Conservation (phyloP, 306 rosid genomes). For the Vigna mungo region DNA sequence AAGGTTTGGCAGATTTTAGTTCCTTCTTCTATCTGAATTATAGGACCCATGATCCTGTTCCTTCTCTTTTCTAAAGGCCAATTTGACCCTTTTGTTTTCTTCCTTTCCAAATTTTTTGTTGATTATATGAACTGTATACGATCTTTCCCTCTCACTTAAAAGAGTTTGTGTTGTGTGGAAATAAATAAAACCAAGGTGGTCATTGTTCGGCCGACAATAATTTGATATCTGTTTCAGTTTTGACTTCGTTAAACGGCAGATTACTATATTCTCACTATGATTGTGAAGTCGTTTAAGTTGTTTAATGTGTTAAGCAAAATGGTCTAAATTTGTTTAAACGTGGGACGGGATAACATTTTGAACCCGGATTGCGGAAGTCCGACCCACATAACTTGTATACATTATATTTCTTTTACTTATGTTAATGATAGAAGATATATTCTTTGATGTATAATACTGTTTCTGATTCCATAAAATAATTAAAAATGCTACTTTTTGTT, state of each 20-base stretch:
- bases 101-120: neutral
- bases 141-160: neutral
- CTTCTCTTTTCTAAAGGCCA: neutral
- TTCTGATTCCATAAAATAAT: too few species aligned
- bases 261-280: neutral
- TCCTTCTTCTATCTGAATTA: slow-evolving; percentile 47
- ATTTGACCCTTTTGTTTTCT: neutral
- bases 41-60: neutral
- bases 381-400: too few species aligned
- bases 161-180: neutral
- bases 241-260: neutral
- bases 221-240: neutral
- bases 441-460: neutral
- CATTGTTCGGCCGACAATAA: neutral
- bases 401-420: neutral
- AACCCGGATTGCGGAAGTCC: too few species aligned
- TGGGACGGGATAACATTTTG: neutral
- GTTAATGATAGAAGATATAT: neutral
- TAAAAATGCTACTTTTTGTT: too few species aligned
- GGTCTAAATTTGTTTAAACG: neutral
- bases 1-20: slow-evolving; percentile 79
- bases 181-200: neutral
- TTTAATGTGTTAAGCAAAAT: neutral
- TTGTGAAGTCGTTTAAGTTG: neutral
- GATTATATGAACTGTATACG: neutral